Conservation (phyloP, 305 asterid genomes). For the Fraxinus ornus region DNA sequence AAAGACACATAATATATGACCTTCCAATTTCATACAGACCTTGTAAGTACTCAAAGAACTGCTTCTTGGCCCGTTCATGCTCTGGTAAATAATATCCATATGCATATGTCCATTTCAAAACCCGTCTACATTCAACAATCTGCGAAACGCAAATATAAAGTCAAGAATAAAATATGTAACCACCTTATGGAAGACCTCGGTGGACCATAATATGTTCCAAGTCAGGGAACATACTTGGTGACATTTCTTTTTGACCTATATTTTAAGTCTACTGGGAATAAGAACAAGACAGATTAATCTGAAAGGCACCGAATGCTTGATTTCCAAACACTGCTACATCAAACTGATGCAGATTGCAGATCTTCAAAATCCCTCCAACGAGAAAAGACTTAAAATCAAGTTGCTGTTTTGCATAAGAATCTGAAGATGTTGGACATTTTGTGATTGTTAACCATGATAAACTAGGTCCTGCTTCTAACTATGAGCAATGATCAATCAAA, state of each 20-base stretch:
- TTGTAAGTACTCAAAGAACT: slow-evolving; percentile 88
- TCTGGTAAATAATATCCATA: slow-evolving; percentile 87
- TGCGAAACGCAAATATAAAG: slow-evolving; percentile 36
- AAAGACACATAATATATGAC: slow-evolving; percentile 10
- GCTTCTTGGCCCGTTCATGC: slow-evolving; percentile 72
- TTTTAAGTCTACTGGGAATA: background rate
- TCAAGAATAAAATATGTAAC: slow-evolving; percentile 15
- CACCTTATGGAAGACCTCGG: slow-evolving; percentile 18
- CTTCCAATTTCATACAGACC: slow-evolving; percentile 39
- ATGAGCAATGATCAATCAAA: background rate
- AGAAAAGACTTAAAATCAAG: background rate
- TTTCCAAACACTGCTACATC: background rate
- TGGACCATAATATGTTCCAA: background rate
- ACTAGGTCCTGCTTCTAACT: background rate
- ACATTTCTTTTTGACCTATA: background rate
- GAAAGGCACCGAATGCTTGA: background rate
- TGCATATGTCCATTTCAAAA: slow-evolving; percentile 89
- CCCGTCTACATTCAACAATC: slow-evolving; percentile 94
- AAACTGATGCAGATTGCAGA: background rate
- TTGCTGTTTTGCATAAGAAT: background rate
- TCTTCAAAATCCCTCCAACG: background rate
- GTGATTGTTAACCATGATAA: background rate
- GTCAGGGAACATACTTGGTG: background rate
- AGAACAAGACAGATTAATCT: slow-evolving; percentile 10
- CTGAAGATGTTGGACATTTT: background rate